Evolutionary conservation across 1,284 basidiomycete genomes (phyloP).

Genomic region (Boletus semigastroideus): DNA sequence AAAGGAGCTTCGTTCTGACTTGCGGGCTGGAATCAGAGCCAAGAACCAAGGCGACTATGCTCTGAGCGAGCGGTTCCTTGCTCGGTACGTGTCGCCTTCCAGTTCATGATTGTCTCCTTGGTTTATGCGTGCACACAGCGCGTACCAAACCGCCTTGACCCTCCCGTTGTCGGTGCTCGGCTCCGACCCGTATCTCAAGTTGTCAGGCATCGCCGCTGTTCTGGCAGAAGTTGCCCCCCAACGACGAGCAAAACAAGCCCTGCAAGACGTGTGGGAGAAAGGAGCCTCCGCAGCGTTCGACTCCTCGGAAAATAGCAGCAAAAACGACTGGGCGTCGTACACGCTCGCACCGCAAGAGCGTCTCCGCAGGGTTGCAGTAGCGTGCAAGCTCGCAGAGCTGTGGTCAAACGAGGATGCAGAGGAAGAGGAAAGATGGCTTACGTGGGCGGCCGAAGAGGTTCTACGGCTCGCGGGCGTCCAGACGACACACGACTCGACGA

Average conservation of each 20-base stretch:
- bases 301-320: not conserved
- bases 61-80: constrained; percentile 54
- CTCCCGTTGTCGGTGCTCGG: constrained; percentile 51
- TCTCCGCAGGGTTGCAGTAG: constrained; percentile 61
- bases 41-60: constrained; percentile 59
- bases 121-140: constrained; percentile 41
- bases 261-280: constrained; percentile 43
- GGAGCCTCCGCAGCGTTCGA: constrained; percentile 9
- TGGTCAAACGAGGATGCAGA: constrained; percentile 36
- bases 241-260: constrained; percentile 53
- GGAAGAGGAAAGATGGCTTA: constrained; percentile 58
- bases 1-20: constrained; percentile 55
- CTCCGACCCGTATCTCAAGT: constrained; percentile 60
- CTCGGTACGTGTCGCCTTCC: constrained; percentile 42
- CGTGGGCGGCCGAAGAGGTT: constrained; percentile 62
- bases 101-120: not conserved
- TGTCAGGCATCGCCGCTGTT: constrained; percentile 67
- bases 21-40: constrained; percentile 64
- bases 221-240: constrained; percentile 63
- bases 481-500: not conserved
- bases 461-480: constrained; percentile 40
- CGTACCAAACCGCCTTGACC: constrained; percentile 55
- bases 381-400: constrained; percentile 67
- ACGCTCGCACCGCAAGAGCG: constrained; percentile 45
- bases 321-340: constrained; percentile 25